A percentile compares a stretch with the other conserved stretches of the same genome.
Conservation (phyloP, 225 moss, liverwort and hornwort species). For the Pseudisothecium myosuroides region DNA sequence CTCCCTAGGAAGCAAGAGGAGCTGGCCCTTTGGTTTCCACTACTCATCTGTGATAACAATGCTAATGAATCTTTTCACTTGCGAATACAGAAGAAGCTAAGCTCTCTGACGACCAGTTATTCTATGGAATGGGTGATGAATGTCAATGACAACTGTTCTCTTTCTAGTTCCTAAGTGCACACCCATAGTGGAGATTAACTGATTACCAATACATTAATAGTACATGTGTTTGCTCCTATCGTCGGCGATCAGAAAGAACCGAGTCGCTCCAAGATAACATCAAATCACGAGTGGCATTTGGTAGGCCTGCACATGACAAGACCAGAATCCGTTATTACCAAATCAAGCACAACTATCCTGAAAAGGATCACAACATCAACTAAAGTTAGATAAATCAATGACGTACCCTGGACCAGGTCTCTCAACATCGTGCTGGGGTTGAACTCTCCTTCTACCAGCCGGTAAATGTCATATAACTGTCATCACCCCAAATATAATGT, state of each 20-base stretch:
- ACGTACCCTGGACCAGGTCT: conserved; percentile 72
- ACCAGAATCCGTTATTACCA: background rate
- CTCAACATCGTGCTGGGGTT: conserved; percentile 59
- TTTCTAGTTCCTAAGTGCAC: background rate
- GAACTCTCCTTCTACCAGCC: conserved; percentile 87
- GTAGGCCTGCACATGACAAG: conserved; percentile 22
- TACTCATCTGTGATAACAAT: background rate
- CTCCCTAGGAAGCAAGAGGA: background rate
- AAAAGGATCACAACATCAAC: background rate
- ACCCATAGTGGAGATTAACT: background rate
- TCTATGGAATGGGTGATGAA: background rate
- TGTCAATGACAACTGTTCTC: background rate
- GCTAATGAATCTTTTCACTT: background rate
- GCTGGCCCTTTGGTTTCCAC: background rate
- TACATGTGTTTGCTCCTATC: conserved; percentile 10
- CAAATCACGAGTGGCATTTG: conserved; percentile 43
- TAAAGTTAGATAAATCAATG: background rate
- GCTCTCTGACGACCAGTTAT: background rate
- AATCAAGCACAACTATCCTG: background rate
- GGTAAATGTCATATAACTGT: conserved; percentile 88
- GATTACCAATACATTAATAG: background rate
- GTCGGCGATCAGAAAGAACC: conserved; percentile 37
- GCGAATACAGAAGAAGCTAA: background rate
- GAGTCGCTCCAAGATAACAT: conserved; percentile 53
- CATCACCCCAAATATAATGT: background rate